phyloP scores from a whole-genome alignment of 1,139 yeast species.

The Suhomyces atakaporum region DNA sequence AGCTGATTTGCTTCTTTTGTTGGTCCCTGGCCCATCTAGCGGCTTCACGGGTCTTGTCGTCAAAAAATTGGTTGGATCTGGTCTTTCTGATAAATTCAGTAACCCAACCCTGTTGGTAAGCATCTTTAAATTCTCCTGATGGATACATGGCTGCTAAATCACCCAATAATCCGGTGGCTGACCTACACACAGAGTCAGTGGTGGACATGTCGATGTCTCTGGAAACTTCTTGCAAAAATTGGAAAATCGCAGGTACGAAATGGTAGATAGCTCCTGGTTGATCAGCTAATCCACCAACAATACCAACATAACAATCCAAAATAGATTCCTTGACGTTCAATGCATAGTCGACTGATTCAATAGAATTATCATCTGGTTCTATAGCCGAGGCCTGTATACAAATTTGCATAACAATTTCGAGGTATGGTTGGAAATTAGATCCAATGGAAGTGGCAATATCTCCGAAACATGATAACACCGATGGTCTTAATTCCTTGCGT shows the following conservation, averaged over 20 bases:
- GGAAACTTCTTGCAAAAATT: constrained; percentile 62
- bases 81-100: constrained; percentile 75
- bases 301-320: constrained; percentile 92
- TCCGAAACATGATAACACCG: constrained; percentile 92
- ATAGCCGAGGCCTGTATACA: constrained; percentile 56
- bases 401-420: constrained; percentile 75
- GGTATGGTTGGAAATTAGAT: constrained; percentile 67
- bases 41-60: constrained; percentile 73
- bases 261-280: constrained; percentile 67
- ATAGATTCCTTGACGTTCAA: constrained; percentile 78
- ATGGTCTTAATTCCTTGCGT: constrained; percentile 80
- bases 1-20: constrained; percentile 55
- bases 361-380: constrained; percentile 59
- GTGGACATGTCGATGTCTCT: constrained; percentile 59
- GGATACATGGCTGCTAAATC: constrained; percentile 89
- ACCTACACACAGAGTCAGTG: constrained; percentile 68
- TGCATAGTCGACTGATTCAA: constrained; percentile 79
- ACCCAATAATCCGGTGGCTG: constrained; percentile 87
- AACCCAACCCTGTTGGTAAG: constrained; percentile 75
- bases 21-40: constrained; percentile 97
- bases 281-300: constrained; percentile 81
- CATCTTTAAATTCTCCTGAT: constrained; percentile 66
- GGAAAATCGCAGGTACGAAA: constrained; percentile 69
- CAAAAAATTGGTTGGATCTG: constrained; percentile 60
- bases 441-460: constrained; percentile 93